phyloP scores from a whole-genome alignment of 2,329 filamentous ascomycete species.

The Paecilomyces fulvus region DNA sequence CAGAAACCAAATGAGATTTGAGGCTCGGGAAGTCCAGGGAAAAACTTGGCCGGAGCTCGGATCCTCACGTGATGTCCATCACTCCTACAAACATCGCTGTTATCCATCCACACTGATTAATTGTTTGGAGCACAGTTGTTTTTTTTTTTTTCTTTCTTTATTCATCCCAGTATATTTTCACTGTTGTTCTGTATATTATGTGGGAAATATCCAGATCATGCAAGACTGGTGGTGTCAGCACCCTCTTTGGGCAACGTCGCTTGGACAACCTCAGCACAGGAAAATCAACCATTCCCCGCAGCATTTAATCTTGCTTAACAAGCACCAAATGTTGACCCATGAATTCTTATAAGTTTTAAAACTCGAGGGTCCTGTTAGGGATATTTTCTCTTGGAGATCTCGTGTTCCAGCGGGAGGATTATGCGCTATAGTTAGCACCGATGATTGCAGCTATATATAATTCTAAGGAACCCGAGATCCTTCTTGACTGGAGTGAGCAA shows the following conservation, averaged over 20 bases:
- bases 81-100: neutral
- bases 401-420: too few relatives aligned
- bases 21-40: conserved; percentile 36
- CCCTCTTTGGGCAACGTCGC: neutral
- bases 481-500: too few relatives aligned
- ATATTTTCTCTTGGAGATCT: too few relatives aligned
- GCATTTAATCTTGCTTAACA: neutral
- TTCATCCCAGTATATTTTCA: neutral
- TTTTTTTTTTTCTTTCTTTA: neutral
- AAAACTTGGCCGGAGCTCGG: conserved; percentile 9
- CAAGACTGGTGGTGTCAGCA: neutral
- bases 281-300: neutral
- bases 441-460: too few relatives aligned
- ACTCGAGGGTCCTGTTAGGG: too few relatives aligned
- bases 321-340: too few relatives aligned
- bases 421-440: too few relatives aligned
- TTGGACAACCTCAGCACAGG: neutral
- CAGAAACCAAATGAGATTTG: conserved; percentile 26
- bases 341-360: too few relatives aligned
- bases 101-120: neutral
- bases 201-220: neutral
- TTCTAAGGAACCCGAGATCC: too few relatives aligned
- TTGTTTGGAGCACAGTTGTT: neutral
- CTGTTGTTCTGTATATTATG: neutral
- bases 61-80: conserved; percentile 14